Percentiles rank a stretch among this genome's conserved stretches.
Evolutionary conservation across 306 rosid genomes (phyloP).

Genomic region (Morella rubra): DNA sequence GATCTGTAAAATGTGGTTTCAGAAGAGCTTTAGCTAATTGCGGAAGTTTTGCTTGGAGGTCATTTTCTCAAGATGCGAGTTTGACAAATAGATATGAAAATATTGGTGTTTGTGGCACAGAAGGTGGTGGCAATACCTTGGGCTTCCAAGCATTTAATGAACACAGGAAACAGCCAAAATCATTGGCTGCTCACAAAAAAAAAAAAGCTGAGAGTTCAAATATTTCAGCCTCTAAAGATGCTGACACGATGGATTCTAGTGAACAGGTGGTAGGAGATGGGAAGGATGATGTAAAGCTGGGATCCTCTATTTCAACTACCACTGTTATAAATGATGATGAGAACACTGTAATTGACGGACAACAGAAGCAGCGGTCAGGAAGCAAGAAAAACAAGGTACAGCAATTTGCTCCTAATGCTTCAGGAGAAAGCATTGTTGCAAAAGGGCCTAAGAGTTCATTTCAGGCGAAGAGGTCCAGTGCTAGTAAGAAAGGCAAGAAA

Average conservation of each 20-base stretch:
- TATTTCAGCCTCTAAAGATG: constrained; percentile 31
- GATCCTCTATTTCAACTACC: constrained; percentile 13
- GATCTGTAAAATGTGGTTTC: constrained; percentile 23
- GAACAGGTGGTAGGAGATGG: constrained; percentile 25
- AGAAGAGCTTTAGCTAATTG: constrained; percentile 26
- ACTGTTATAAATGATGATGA: constrained; percentile 21
- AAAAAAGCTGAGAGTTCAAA: constrained; percentile 25
- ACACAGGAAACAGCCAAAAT: constrained; percentile 39
- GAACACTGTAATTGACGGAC: constrained; percentile 33
- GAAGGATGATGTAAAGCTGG: constrained; percentile 23
- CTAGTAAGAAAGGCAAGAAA: constrained; percentile 24
- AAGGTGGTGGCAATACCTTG: constrained; percentile 13
- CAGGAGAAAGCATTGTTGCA: constrained; percentile 29
- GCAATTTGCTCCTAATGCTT: constrained; percentile 25
- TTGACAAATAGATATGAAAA: constrained; percentile 21
- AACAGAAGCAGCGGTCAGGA: constrained; percentile 37
- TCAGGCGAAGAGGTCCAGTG: constrained; percentile 34
- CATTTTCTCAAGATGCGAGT: constrained; percentile 39
- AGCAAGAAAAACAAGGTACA: constrained; percentile 50
- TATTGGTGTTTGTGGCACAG: constrained; percentile 18
- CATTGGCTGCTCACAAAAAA: constrained; percentile 32
- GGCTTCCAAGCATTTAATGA: constrained; percentile 15
- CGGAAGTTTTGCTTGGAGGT: constrained; percentile 43
- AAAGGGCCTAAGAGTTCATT: constrained; percentile 38
- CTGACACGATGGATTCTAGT: constrained; percentile 24